Conservation (phyloP, 2,329 filamentous ascomycete species). For the Truncatella angustata region DNA sequence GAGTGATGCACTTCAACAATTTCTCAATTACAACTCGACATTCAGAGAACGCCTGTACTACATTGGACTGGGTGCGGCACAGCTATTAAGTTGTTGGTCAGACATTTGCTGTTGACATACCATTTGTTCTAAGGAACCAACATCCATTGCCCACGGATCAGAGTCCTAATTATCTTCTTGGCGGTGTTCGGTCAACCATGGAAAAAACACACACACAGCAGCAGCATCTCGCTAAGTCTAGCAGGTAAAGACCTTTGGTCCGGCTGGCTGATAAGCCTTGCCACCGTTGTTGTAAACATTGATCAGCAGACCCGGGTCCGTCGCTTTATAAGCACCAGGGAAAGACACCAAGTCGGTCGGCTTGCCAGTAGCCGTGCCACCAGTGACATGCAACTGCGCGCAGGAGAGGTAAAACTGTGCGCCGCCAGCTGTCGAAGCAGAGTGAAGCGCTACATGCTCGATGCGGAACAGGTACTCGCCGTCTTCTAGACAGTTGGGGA, state of each 20-base stretch:
- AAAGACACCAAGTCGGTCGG: conserved; percentile 37
- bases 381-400: conserved; percentile 31
- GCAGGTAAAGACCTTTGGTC: conserved; percentile 11
- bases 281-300: conserved; percentile 37
- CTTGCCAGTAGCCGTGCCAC: conserved; percentile 26
- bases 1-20: too few species aligned
- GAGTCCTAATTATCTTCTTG: too few species aligned
- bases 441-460: conserved; percentile 35
- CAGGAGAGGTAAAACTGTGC: conserved; percentile 36
- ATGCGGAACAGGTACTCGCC: conserved; percentile 37
- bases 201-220: too few species aligned
- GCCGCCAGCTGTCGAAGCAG: conserved; percentile 27
- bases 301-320: conserved; percentile 40
- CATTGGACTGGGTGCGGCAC: too few species aligned
- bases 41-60: too few species aligned
- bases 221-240: too few species aligned
- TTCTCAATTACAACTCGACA: too few species aligned
- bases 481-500: conserved; percentile 31
- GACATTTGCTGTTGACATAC: too few species aligned
- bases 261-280: conserved; percentile 10
- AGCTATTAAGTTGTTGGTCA: too few species aligned
- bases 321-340: conserved; percentile 34
- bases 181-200: too few species aligned
- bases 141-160: too few species aligned
- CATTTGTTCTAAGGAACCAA: too few species aligned